phyloP scores from a whole-genome alignment of 352 stramenopile species.

The Globisporangium polare region DNA sequence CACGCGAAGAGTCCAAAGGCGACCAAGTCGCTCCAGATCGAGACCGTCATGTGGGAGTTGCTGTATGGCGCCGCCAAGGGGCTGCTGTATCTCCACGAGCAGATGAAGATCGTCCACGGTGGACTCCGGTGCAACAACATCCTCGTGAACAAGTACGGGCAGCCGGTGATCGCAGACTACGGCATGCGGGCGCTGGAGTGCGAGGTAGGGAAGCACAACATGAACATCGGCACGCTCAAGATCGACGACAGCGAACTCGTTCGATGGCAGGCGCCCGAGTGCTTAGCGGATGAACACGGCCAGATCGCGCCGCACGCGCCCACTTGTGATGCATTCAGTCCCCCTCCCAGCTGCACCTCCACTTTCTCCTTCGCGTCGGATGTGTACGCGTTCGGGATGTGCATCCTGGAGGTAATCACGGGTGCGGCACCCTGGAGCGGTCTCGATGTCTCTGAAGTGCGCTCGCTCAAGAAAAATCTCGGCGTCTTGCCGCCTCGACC shows the following conservation, averaged over 20 bases:
- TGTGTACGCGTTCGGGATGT: constrained; percentile 80
- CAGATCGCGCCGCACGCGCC: constrained; percentile 27
- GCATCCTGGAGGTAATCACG: constrained; percentile 63
- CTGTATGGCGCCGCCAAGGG: constrained; percentile 57
- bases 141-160: constrained; percentile 64
- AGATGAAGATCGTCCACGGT: constrained; percentile 47
- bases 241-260: constrained; percentile 46
- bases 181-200: constrained; percentile 39
- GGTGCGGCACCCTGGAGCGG: constrained; percentile 41
- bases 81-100: constrained; percentile 59
- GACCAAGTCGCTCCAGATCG: constrained; percentile 25
- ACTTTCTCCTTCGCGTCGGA: constrained; percentile 42
- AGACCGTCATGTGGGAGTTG: constrained; percentile 48
- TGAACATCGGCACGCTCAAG: constrained; percentile 30
- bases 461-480: constrained; percentile 49
- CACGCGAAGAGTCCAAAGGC: constrained; percentile 30
- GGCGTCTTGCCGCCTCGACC: constrained; percentile 48
- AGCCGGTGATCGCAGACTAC: constrained; percentile 54
- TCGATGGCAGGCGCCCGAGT: constrained; percentile 67
- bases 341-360: constrained; percentile 10
- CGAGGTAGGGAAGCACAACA: constrained; percentile 31
- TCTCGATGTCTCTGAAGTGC: constrained; percentile 42
- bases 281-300: constrained; percentile 31
- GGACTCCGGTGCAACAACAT: constrained; percentile 65
- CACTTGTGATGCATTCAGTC: constrained; percentile 18